Conservation (phyloP, 345 rosid species). For the Gossypium ekmanianum region DNA sequence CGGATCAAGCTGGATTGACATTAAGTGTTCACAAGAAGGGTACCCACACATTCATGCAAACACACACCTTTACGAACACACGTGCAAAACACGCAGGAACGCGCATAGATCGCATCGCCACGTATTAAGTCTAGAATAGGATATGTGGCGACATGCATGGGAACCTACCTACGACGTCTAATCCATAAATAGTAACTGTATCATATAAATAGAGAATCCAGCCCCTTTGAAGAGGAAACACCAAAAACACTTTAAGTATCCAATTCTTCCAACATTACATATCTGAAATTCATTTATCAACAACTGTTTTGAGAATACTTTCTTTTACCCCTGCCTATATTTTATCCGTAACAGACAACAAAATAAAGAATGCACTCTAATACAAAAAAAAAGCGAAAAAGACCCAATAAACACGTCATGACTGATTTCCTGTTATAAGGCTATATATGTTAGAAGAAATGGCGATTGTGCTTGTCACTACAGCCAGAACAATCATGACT, state of each 20-base stretch:
- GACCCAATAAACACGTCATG: neutral
- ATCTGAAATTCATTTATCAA: neutral
- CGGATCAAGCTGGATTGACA: too few relatives aligned
- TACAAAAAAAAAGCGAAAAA: neutral
- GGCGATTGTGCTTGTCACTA: slow-evolving; percentile 42
- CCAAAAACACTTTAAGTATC: neutral
- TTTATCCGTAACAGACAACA: neutral
- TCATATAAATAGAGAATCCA: too few relatives aligned
- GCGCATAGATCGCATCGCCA: too few relatives aligned
- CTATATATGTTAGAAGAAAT: slow-evolving; percentile 35
- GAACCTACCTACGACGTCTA: too few relatives aligned
- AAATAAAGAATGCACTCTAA: neutral
- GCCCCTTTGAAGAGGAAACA: too few relatives aligned
- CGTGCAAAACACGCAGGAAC: too few relatives aligned
- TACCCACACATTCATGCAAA: too few relatives aligned
- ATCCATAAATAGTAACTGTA: too few relatives aligned
- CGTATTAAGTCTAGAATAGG: too few relatives aligned
- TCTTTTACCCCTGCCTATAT: neutral
- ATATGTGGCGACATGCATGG: too few relatives aligned
- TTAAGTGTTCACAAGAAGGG: too few relatives aligned
- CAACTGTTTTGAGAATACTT: neutral
- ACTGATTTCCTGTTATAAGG: neutral
- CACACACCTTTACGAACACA: too few relatives aligned
- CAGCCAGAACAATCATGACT: slow-evolving; percentile 39
- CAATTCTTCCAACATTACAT: neutral